Conservation (phyloP, 495 filamentous ascomycete genomes). For the Xylaria grammica region DNA sequence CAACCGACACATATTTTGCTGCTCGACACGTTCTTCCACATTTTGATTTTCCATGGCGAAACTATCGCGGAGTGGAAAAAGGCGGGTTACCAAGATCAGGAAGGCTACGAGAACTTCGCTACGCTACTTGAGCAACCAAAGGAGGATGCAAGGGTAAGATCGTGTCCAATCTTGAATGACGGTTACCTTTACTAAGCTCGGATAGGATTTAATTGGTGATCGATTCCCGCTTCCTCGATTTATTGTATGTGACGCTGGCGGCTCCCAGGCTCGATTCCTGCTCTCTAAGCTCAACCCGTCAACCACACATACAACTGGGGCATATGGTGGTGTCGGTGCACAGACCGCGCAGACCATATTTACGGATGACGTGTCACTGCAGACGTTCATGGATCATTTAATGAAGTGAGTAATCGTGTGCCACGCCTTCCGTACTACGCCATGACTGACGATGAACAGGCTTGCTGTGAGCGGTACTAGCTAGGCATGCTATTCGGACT, state of each 20-base stretch:
- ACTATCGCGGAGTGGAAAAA: slow-evolving; percentile 99
- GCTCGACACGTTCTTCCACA: slow-evolving; percentile 99
- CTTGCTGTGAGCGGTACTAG: slow-evolving; percentile 64
- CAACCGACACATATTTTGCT: slow-evolving; percentile 93
- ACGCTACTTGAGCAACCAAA: slow-evolving; percentile 90
- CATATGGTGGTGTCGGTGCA: slow-evolving; percentile 82
- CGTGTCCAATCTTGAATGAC: slow-evolving; percentile 1
- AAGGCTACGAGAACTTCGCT: slow-evolving; percentile 97
- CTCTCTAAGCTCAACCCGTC: slow-evolving; percentile 97
- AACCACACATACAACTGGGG: slow-evolving; percentile 93
- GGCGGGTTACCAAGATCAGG: slow-evolving; percentile 96
- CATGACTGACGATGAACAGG: slow-evolving; percentile 36
- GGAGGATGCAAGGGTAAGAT: slow-evolving; percentile 90
- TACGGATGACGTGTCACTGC: slow-evolving; percentile 96
- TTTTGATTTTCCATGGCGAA: slow-evolving; percentile 98
- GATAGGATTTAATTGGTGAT: slow-evolving; percentile 94
- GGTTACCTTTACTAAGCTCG: slow-evolving; percentile 22
- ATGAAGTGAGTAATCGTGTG: slow-evolving; percentile 79
- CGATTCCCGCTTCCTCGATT: slow-evolving; percentile 97
- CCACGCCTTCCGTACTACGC: background rate
- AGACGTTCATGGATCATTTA: slow-evolving; percentile 99
- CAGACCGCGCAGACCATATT: slow-evolving; percentile 98
- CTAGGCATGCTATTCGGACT: slow-evolving; percentile 32
- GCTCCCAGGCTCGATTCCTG: slow-evolving; percentile 96
- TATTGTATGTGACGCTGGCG: slow-evolving; percentile 98